Base-by-base conservation (phyloP, 2,329 filamentous ascomycete genomes). In the Aspergillus novoparasiticus region DNA sequence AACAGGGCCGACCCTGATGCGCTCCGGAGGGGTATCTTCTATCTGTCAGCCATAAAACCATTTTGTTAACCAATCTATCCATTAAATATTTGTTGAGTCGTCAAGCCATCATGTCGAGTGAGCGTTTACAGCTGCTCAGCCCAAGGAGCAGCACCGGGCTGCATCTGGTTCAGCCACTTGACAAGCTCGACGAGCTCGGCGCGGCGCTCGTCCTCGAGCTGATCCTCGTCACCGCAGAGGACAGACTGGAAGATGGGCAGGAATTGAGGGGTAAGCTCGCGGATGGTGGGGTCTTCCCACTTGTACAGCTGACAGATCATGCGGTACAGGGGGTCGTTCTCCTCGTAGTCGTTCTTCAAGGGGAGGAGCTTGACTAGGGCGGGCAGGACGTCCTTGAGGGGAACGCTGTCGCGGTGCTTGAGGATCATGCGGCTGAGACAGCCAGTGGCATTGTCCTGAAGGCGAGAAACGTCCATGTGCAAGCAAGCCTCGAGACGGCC, bases 371-470 rank as follows among this genome's bases (percentile, higher is more conserved):
- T 86, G 61, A 96, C 86, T 32, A 98, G 81, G 1, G 88, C 88
- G 30, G 94, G 94, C 1, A 99, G 86, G 23, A 96, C 92, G 64
- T 97, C 89, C 45, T 85, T 81, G 59, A 96, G 85, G 21, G 94
- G 93, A 11, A 96, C 89, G 69, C 87, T 87, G 70, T 94, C 89
- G n/a, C 91, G 90, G 79, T 96, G 90, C 73, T 91, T 91, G 76
- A 92, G 87, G 79, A 98, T 96, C 90, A 99, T 94, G 67, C 95
- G 90, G 75, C 89, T 90, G 51, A 98, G 84, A 78, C 94, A 97
- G 57, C 94, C 95, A 5, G 93, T 91, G 2, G 94, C 93, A 74
- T 99, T 99, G 80, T 98, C 95, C 65, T 94, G 89, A 68, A 96
- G 88, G 66, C 94, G 90, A 61, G 91, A 90, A 73, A 93, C 89